Base-by-base conservation (phyloP, 2,329 filamentous ascomycete genomes). In the Aureobasidium sp. region DNA sequence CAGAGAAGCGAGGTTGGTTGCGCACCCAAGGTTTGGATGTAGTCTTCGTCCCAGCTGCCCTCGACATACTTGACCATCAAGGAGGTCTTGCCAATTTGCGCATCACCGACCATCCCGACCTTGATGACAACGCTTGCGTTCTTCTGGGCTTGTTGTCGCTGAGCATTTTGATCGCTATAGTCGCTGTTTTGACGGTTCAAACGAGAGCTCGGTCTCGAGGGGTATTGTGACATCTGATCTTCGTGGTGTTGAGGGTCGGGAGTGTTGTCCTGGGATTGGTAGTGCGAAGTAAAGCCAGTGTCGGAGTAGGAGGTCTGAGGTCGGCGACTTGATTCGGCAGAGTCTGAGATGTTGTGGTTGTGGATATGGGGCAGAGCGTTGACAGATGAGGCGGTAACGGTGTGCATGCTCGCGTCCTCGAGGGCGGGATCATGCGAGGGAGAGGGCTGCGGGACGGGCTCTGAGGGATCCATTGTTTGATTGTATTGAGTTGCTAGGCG, bases 11-110 rank as follows among this genome's bases (percentile, higher is more conserved):
- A 50, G 5, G 7, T 39, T 29, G 27, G 3, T 26, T 42, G 17
- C 80, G 65, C 76, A 88, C 85, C 94, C 48, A 99, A 80, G 26
- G 94, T 99, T 78, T 99, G 94, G 71, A 99, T 99, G 76, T 99
- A 99, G 75, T 99, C 94, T 78, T 99, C 94, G 75, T 99, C 94
- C 91, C 94, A 99, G 77, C 92, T 97, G 64, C 94, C 94, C 78
- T 99, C 94, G 62, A 99, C 94, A 73, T 99, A 99, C 76, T 99
- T 99, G 72, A 99, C 94, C 94, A 99, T 99, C 73, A 99, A 78
- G 67, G 92, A 97, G 20, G 94, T 99, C 84, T 99, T 99, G 72
- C 94, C 94, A 69, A 99, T 99, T 77, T 99, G 94, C 63, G 94
- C 94, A 78, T 99, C 94, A 51, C 94, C 94, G 50, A 99, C 94